These are phyloP conservation scores for Nitzschia sp. DNA, from an alignment of 108 stramenopile genomes.

Conservation along the genomic window DNA sequence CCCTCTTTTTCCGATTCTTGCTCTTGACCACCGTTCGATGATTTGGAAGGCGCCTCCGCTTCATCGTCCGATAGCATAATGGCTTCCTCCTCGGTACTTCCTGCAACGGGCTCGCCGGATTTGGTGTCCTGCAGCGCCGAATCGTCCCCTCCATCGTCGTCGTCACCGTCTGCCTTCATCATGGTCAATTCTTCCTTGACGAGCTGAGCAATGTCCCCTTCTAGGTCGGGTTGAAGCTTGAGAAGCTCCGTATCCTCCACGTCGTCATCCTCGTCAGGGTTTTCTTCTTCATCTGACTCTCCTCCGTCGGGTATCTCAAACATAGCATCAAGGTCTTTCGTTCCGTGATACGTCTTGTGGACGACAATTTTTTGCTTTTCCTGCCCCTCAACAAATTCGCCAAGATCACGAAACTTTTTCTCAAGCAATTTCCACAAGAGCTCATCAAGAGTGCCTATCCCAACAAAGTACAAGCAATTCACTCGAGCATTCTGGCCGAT, in stretches of 20 bases:
- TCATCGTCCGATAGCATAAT: slow-evolving; percentile 49
- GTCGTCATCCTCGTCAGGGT: slow-evolving; percentile 40
- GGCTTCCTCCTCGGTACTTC: slow-evolving; percentile 43
- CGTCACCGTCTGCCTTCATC: slow-evolving; percentile 62
- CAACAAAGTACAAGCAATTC: slow-evolving; percentile 89
- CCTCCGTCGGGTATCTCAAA: slow-evolving; percentile 30
- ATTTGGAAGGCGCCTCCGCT: slow-evolving; percentile 1
- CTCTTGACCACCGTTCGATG: background rate
- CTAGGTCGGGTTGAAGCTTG: slow-evolving; percentile 39
- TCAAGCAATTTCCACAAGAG: slow-evolving; percentile 86
- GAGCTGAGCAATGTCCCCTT: slow-evolving; percentile 71
- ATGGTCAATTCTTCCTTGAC: slow-evolving; percentile 71
- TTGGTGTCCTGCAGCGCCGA: background rate
- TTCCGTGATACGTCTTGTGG: slow-evolving; percentile 47
- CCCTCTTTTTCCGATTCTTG: background rate
- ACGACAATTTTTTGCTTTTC: slow-evolving; percentile 85
- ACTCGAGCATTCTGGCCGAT: slow-evolving; percentile 93
- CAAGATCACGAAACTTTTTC: slow-evolving; percentile 83
- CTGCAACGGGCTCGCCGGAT: slow-evolving; percentile 12
- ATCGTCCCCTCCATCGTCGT: slow-evolving; percentile 49
- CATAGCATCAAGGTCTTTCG: slow-evolving; percentile 50
- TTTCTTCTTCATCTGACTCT: slow-evolving; percentile 41
- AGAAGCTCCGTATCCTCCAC: slow-evolving; percentile 38
- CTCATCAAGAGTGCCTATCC: slow-evolving; percentile 84
- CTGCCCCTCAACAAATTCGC: slow-evolving; percentile 90